Evolutionary conservation across 108 stramenopile species (phyloP).

Genomic region (Cylindrotheca fusiformis): DNA sequence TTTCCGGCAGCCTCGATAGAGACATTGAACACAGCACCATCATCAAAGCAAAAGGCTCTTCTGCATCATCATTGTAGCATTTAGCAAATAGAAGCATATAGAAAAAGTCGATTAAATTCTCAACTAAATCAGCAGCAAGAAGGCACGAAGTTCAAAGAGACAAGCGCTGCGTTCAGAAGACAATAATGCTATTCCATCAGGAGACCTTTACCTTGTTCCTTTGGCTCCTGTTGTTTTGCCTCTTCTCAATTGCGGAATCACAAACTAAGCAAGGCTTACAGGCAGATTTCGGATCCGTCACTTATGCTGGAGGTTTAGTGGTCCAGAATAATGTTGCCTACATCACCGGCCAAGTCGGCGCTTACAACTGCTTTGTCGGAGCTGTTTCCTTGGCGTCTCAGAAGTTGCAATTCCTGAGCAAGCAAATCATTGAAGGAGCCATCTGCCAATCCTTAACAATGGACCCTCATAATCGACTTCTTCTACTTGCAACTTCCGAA

Average conservation of each 20-base stretch:
- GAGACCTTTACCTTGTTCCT: not conserved
- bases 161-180: no score
- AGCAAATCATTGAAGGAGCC: constrained; percentile 22
- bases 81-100: no score
- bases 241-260: constrained; percentile 2
- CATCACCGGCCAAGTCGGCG: constrained; percentile 30
- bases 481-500: constrained; percentile 20
- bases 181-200: no score
- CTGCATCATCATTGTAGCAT: no score
- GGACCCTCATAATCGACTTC: not conserved
- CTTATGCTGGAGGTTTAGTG: constrained; percentile 28
- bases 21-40: no score
- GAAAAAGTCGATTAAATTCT: no score
- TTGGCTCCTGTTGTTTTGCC: not conserved
- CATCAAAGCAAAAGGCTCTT: no score
- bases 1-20: no score
- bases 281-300: constrained; percentile 26
- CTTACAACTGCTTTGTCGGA: constrained; percentile 24
- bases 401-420: constrained; percentile 19
- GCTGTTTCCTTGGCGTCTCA: not conserved
- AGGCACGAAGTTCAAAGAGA: no score
- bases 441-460: constrained; percentile 25
- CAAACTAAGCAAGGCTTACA: constrained; percentile 12
- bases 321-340: constrained; percentile 14
- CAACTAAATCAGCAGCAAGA: no score